Conservation (phyloP, 306 rosid species). For the Gynostemma pentaphyllum region DNA sequence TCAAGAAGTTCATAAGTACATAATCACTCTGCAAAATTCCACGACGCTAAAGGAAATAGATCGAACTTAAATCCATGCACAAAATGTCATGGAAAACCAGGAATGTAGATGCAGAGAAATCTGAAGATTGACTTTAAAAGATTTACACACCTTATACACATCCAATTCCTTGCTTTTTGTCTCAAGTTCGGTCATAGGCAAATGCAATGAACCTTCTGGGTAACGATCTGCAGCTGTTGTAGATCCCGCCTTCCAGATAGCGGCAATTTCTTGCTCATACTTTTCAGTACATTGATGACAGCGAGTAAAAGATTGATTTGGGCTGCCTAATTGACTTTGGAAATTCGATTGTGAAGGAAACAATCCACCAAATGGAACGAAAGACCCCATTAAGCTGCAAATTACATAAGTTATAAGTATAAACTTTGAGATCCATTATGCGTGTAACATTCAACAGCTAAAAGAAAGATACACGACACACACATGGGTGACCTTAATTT, state of each 20-base stretch:
- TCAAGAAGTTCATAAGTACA: constrained; percentile 31
- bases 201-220: constrained; percentile 37
- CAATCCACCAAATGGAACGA: constrained; percentile 91
- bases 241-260: constrained; percentile 36
- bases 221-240: constrained; percentile 14
- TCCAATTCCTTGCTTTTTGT: constrained; percentile 31
- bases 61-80: not conserved
- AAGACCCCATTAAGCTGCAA: constrained; percentile 91
- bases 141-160: constrained; percentile 60
- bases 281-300: constrained; percentile 65
- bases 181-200: constrained; percentile 39
- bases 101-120: constrained; percentile 14
- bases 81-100: not conserved
- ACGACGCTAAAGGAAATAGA: not conserved
- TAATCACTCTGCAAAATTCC: not conserved
- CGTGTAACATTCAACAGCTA: constrained; percentile 33
- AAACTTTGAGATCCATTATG: constrained; percentile 43
- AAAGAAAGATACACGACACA: not conserved
- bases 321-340: constrained; percentile 27
- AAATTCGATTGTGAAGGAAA: constrained; percentile 52
- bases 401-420: constrained; percentile 35
- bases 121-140: constrained; percentile 10
- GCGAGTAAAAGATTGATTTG: constrained; percentile 26
- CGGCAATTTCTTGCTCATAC: constrained; percentile 72
- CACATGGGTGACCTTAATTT: too few species aligned